Base-by-base conservation (phyloP, 495 filamentous ascomycete species). In the Penicillium paradoxum region DNA sequence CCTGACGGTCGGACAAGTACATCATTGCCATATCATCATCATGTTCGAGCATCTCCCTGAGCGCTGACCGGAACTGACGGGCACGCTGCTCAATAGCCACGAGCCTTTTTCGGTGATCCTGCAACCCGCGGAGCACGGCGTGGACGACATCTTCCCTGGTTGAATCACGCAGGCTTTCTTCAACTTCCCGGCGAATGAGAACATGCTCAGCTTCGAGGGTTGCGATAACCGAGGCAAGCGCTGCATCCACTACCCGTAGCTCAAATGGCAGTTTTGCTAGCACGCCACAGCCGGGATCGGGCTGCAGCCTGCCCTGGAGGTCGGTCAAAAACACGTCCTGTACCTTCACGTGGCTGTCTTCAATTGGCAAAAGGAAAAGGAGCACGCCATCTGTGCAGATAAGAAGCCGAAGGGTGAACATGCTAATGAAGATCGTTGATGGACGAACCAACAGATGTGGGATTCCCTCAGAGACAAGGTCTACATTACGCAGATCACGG, bases 211-310 rank as follows among this genome's bases (percentile, higher is more conserved):
- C 67, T 48, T 68, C 63, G 1, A 70, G 59, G 2, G 55, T 56
- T 0, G 67, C 65, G 21, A 62, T 67, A 1, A 62, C 87, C 19
- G 84, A 86, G 49, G 90, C 84, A 34, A 95, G 72, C 9, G 91
- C 89, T 2, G 89, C 84, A 72, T 95, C 89, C 14, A 93, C 73
- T 2, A 89, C 88, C 9, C 89, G 76, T 61, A 88, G 83, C 55
- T 89, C 85, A 58, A 85, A 89, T 4, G 84, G 84, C 9, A 86
- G 69, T 1, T 73, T 77, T 74, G 49, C 70, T 75, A 2, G 74
- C 69, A n/a, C 68, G 55, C 11, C 72, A 56, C 24, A 67, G 14
- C 60, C 70, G 6, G 62, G 61, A 49, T 83, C 81, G 38, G 81
- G 77, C 29, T 79, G 76, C 1, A 87, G 68, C 60, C 83, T 85